A percentile compares a stretch with the other conserved stretches of the same genome.
Evolutionary conservation across 176 grass and related monocot genomes (phyloP).

Genomic region (Dactylis glomerata): DNA sequence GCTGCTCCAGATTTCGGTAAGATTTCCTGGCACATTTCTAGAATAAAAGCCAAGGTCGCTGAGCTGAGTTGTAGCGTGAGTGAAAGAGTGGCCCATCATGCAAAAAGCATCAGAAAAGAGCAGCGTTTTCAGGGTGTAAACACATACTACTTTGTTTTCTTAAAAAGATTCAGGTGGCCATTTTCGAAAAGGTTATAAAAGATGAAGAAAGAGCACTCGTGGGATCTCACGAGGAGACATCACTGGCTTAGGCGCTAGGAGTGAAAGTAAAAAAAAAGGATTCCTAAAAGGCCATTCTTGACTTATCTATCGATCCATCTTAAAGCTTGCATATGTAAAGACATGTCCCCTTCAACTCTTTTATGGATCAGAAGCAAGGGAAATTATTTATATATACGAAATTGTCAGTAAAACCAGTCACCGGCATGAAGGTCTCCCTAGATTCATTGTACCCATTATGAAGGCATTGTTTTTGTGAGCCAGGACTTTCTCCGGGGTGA

Average conservation of each 20-base stretch:
- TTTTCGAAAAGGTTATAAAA: not conserved
- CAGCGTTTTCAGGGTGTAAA: constrained; percentile 26
- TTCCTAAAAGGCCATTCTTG: constrained; percentile 2
- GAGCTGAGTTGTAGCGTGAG: not conserved
- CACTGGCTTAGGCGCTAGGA: not conserved
- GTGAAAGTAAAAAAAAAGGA: not conserved
- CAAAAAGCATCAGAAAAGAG: constrained; percentile 27
- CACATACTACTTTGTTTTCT: constrained; percentile 33
- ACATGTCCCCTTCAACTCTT: not conserved
- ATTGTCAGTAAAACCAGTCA: not conserved
- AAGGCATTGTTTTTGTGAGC: no score
- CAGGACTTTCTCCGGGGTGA: no score
- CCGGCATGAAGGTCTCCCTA: not conserved
- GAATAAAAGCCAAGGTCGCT: constrained; percentile 13
- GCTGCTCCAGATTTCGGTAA: constrained; percentile 47
- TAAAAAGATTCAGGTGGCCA: constrained; percentile 28
- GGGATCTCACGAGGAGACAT: not conserved
- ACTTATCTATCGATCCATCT: not conserved
- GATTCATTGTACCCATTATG: not conserved
- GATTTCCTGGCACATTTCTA: constrained; percentile 30
- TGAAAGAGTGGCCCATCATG: constrained; percentile 17
- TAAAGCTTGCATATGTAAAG: not conserved
- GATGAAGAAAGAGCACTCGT: not conserved
- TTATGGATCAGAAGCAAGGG: not conserved
- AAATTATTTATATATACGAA: not conserved